Conservation (phyloP, 2,329 filamentous ascomycete genomes). For the Apiospora malaysiana region DNA sequence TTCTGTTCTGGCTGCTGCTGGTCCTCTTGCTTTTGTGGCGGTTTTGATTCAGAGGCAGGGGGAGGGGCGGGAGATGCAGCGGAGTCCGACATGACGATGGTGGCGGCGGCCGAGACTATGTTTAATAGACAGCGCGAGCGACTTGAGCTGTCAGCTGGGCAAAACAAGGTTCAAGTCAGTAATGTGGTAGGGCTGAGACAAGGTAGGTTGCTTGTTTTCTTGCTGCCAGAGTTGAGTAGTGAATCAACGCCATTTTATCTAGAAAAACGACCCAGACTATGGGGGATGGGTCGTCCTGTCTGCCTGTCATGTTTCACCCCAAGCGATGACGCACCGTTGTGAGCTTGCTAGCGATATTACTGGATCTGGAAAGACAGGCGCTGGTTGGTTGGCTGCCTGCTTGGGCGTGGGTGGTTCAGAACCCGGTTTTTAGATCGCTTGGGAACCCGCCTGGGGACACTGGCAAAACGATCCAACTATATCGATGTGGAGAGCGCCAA, state of each 20-base stretch:
- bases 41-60: neutral
- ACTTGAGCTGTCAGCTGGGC: neutral
- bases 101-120: neutral
- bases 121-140: neutral
- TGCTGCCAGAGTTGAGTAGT: neutral
- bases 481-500: constrained; percentile 9
- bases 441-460: neutral
- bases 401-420: neutral
- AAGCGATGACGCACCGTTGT: constrained; percentile 6
- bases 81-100: constrained; percentile 7
- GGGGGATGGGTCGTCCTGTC: neutral
- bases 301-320: neutral
- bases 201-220: neutral
- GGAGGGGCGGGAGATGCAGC: neutral
- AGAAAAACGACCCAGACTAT: neutral
- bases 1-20: neutral
- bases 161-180: constrained; percentile 7
- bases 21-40: neutral
- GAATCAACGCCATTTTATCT: neutral
- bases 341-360: neutral
- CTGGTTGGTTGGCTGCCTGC: constrained; percentile 3
- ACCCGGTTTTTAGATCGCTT: constrained; percentile 10
- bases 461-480: neutral
- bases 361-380: neutral
- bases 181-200: neutral